Conservation (phyloP, 225 moss, liverwort and hornwort species). For the Bryoerythrophyllum caledonicum region DNA sequence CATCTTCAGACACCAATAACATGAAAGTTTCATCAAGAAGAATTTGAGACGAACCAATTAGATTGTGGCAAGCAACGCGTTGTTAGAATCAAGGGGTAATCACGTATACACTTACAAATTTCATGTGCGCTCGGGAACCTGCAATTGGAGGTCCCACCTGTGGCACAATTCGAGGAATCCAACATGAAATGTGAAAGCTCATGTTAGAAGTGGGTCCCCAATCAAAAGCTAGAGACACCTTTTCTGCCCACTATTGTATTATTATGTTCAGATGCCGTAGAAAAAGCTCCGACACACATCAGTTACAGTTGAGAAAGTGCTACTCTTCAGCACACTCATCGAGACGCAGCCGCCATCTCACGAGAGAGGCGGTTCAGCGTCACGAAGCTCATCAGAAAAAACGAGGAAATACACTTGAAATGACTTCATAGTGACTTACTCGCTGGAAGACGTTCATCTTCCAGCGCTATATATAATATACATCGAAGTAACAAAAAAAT, state of each 20-base stretch:
- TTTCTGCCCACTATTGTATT: not conserved
- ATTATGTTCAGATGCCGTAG: not conserved
- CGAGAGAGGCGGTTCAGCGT: too few relatives aligned
- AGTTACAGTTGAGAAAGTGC: slow-evolving; percentile 9
- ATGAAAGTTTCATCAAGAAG: not conserved
- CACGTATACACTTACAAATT: not conserved
- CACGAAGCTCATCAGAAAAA: not conserved
- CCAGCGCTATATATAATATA: not conserved
- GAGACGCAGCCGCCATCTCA: slow-evolving; percentile 1
- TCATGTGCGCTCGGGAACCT: not conserved
- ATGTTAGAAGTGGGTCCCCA: slow-evolving; percentile 9
- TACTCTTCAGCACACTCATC: slow-evolving; percentile 4
- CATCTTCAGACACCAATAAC: not conserved
- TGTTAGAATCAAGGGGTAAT: too few relatives aligned
- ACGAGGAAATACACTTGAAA: not conserved
- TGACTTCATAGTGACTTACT: not conserved
- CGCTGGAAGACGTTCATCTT: not conserved
- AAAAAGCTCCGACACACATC: not conserved
- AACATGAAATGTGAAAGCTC: too few relatives aligned
- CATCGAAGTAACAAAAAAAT: not conserved
- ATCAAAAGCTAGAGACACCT: too few relatives aligned
- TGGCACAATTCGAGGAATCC: not conserved
- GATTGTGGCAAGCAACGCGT: too few relatives aligned
- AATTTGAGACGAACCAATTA: not conserved
- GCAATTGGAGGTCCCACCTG: not conserved